Conservation (phyloP, 1,284 basidiomycete species). For the Ganoderma resinaceum region DNA sequence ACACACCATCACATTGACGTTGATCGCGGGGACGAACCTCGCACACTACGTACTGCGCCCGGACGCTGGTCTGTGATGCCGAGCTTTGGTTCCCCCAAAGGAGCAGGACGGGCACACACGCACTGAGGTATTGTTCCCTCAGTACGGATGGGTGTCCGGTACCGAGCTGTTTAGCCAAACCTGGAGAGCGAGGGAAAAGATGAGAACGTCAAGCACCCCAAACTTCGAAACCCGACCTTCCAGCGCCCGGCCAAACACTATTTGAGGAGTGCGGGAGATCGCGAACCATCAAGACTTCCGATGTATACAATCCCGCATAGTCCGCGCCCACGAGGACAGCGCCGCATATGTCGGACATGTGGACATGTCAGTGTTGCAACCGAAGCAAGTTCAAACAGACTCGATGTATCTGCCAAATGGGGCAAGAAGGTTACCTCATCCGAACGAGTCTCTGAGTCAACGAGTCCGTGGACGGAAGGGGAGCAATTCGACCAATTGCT, state of each 20-base stretch:
- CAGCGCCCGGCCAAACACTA: neutral
- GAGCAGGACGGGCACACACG: slow-evolving; percentile 16
- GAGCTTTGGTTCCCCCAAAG: slow-evolving; percentile 24
- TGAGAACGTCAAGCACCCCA: slow-evolving; percentile 1
- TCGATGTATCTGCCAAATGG: slow-evolving; percentile 4
- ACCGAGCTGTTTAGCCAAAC: slow-evolving; percentile 20
- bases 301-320: neutral
- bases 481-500: neutral
- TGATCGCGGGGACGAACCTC: slow-evolving; percentile 14
- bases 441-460: slow-evolving; percentile 16
- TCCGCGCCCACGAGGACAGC: slow-evolving; percentile 13
- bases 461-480: slow-evolving; percentile 5
- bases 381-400: neutral
- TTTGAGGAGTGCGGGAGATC: slow-evolving; percentile 1
- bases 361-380: neutral
- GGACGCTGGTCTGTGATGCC: slow-evolving; percentile 16
- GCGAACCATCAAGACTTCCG: slow-evolving; percentile 4
- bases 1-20: neutral
- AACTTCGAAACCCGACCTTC: slow-evolving; percentile 10
- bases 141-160: slow-evolving; percentile 14
- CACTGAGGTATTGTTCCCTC: slow-evolving; percentile 21
- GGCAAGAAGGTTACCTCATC: slow-evolving; percentile 16
- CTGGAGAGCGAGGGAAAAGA: slow-evolving; percentile 24
- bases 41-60: slow-evolving; percentile 19
- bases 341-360: neutral